phyloP scores from a whole-genome alignment of 495 filamentous ascomycete species.

The Lasiosphaeris hirsuta region DNA sequence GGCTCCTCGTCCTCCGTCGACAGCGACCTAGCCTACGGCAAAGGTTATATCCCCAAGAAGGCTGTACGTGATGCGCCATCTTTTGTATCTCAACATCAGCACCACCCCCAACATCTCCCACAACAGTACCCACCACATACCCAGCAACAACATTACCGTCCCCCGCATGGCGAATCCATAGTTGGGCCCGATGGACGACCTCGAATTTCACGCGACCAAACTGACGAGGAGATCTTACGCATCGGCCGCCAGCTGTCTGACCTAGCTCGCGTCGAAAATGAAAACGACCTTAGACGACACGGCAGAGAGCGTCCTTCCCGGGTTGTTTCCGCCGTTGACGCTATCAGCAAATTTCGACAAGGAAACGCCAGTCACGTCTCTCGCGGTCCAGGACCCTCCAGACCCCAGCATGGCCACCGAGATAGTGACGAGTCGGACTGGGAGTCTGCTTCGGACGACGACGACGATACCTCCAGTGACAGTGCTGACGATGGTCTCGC shows the following conservation, averaged over 20 bases:
- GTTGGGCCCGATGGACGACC: constrained; percentile 31
- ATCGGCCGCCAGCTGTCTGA: constrained; percentile 46
- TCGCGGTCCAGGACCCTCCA: constrained; percentile 40
- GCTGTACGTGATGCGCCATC: constrained; percentile 16
- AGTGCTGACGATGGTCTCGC: constrained; percentile 43
- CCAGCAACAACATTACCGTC: constrained; percentile 16
- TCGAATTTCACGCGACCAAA: constrained; percentile 31
- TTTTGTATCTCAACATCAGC: constrained; percentile 8
- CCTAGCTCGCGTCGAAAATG: constrained; percentile 42
- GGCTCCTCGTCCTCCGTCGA: constrained; percentile 47
- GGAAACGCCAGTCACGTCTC: constrained; percentile 28
- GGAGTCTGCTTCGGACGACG: constrained; percentile 44
- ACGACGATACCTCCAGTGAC: constrained; percentile 41
- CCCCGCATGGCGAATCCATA: constrained; percentile 16
- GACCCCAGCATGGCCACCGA: constrained; percentile 24
- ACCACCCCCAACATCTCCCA: constrained; percentile 8
- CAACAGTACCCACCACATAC: constrained; percentile 15
- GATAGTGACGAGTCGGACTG: constrained; percentile 40
- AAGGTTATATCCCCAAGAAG: constrained; percentile 46
- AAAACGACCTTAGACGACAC: constrained; percentile 37
- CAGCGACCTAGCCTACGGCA: constrained; percentile 54
- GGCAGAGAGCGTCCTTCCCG: constrained; percentile 39
- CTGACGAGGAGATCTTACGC: constrained; percentile 49
- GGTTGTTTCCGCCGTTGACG: constrained; percentile 34
- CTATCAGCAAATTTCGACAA: constrained; percentile 35